Evolutionary conservation across 202 grass and related monocot species (phyloP).

Genomic region (Dendrocalamus latiflorus): DNA sequence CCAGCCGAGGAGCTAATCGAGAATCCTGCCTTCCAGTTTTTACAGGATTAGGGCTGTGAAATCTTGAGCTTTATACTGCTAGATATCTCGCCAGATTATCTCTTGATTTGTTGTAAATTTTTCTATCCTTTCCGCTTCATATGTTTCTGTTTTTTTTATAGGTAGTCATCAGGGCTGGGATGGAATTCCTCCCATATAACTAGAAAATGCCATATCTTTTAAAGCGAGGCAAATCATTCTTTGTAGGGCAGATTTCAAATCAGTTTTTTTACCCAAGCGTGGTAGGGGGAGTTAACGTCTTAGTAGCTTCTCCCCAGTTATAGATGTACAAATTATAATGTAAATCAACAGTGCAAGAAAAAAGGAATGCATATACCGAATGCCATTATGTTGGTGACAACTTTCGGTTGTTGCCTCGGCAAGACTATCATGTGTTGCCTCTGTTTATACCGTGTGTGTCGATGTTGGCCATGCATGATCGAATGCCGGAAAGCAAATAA

Average conservation of each 20-base stretch:
- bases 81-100: slow-evolving; percentile 52
- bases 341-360: slow-evolving; percentile 46
- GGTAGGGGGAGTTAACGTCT: slow-evolving; percentile 20
- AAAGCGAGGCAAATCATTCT: slow-evolving; percentile 45
- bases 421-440: neutral
- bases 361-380: slow-evolving; percentile 24
- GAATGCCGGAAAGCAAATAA: no score
- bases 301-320: slow-evolving; percentile 28
- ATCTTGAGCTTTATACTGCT: slow-evolving; percentile 38
- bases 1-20: slow-evolving; percentile 79
- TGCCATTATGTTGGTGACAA: neutral
- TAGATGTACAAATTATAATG: slow-evolving; percentile 54
- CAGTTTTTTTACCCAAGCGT: slow-evolving; percentile 44
- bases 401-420: neutral
- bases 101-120: slow-evolving; percentile 68
- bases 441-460: neutral
- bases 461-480: neutral
- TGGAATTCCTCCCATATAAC: slow-evolving; percentile 46
- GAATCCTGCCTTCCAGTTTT: slow-evolving; percentile 96
- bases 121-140: slow-evolving; percentile 38
- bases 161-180: slow-evolving; percentile 63
- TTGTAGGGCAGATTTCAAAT: slow-evolving; percentile 36
- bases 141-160: slow-evolving; percentile 43
- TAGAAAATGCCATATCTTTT: slow-evolving; percentile 47
- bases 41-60: slow-evolving; percentile 71